A percentile compares a stretch with the other conserved stretches of the same genome.
These are phyloP conservation scores for Chlorella variabilis DNA, from an alignment of 163 green algal genomes.

Conservation along the genomic window DNA sequence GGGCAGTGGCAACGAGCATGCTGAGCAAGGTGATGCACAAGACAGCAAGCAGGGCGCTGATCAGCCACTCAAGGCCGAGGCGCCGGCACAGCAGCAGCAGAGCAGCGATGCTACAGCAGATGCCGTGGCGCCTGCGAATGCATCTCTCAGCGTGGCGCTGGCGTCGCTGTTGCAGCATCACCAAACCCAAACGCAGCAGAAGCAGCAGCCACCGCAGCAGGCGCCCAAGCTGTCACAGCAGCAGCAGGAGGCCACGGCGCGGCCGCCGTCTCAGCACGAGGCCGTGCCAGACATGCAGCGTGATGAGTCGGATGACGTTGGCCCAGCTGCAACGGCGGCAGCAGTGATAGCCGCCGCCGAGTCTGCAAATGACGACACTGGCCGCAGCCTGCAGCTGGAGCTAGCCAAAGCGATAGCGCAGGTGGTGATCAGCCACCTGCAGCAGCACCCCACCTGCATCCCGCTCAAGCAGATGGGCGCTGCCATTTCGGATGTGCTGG, in stretches of 20 bases:
- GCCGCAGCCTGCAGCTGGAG: neutral
- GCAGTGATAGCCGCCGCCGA: neutral
- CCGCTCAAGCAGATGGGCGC: conserved; percentile 15
- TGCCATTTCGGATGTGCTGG: conserved; percentile 8
- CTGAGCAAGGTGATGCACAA: too few relatives aligned
- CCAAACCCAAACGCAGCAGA: neutral
- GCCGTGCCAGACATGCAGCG: neutral
- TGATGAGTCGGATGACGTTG: neutral
- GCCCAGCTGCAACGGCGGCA: neutral
- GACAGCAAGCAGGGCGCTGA: too few relatives aligned
- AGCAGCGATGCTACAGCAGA: neutral
- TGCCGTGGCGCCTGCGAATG: too few relatives aligned
- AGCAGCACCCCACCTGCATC: neutral
- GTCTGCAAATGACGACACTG: neutral
- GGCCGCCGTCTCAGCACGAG: neutral
- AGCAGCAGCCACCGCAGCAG: neutral
- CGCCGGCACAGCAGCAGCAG: too few relatives aligned
- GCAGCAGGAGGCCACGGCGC: neutral
- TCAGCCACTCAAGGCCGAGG: neutral
- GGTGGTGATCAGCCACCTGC: neutral
- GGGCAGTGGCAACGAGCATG: neutral
- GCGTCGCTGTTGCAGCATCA: neutral
- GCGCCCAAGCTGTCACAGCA: neutral
- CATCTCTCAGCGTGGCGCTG: neutral
- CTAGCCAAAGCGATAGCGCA: conserved; percentile 1